Base-by-base conservation (phyloP, 2,329 filamentous ascomycete genomes). In the Fonsecaea pedrosoi region DNA sequence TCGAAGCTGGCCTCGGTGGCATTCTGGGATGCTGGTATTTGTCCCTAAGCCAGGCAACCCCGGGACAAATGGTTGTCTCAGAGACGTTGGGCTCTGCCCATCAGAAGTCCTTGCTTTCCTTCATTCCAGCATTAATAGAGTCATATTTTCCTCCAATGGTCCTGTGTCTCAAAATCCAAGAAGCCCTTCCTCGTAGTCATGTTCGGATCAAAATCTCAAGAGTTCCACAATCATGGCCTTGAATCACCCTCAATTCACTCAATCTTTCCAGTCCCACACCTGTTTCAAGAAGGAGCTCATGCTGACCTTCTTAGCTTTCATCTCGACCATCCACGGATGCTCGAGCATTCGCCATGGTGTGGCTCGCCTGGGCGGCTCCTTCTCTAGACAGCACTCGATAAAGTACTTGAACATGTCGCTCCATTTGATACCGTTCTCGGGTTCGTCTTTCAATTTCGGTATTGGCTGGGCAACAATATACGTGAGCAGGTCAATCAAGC, bases 261-360 rank as follows among this genome's bases (percentile, higher is more conserved):
- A 89, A 70, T 92, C 89, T 71, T 95, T 89, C 95, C 95, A 99
- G 66, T 94, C 95, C 95, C 95, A 99, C 53, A 99, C 95, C 74
- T 95, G 93, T 68, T 90, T 89, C 66, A 99, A 86, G 80, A 97
- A 99, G 75, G 93, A 91, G 71, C 88, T 88, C 94, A 99, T 98
- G 80, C 98, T 98, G 77, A 99, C 95, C 73, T 95, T 92, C 84
- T 97, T 98, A 62, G 88, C 85, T 75, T 90, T 90, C 92, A 98
- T 98, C 75, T 99, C 95, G 50, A 92, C 83, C 90, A 99, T 97
- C 95, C 95, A 99, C 1, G 95, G 95, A 81, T 99, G 95, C 77
- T 99, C 95, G 70, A 97, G 87, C 94, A 99, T 99, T 75, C 94
- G 92, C 95, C 95, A 99, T 12, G 95, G 95, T 67, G 92, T 96